Evolutionary conservation across 495 filamentous ascomycete genomes (phyloP), one percentile per base, ranked within the genome.

Genomic region (Tuber aestivum): DNA sequence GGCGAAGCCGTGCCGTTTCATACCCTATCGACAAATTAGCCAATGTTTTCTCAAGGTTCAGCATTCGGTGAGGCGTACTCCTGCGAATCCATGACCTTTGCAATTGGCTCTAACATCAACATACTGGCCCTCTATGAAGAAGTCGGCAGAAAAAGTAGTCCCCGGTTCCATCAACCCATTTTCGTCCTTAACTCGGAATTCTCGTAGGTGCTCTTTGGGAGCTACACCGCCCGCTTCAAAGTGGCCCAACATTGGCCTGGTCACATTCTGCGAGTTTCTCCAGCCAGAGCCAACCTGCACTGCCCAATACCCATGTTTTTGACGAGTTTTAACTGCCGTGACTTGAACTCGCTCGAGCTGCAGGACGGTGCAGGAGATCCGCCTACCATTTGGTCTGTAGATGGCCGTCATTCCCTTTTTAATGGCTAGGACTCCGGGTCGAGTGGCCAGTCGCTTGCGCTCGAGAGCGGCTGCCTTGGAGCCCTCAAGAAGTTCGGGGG

Each of bases 351-450:
- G 88, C 85, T 99, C 95, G 78, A 99, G 87, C 85, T 98, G 95
- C 50, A 99, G 89, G 72, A 99, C 92, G 14, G 95, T 99, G 86
- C 93, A 97, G 50, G 95, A 87, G 72, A 88, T 91, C 71, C 95
- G 91, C 74, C 87, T 88, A 41, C 94, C 95, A 44, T 92, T 90
- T 0, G 89, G 83, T 81, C 93, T 91, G 87, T 91, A 97, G 77
- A 97, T 85, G 72, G 92, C 94, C 20, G 93, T 97, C 92, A 99
- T 97, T 82, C 95, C 95, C 85, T 93, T 93, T 86, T 99, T 99
- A 82, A 90, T 88, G 12, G 91, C 93, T 41, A 98, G 87, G 32
- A 91, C 90, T 48, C 95, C 95, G 41, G 93, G 90, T 0, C 95
- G 91, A 48, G 92, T 85, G 0, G 95, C 95, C 12, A 94, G 89